These are phyloP conservation scores for Starmerella lactis-condensi DNA, from an alignment of 805 yeast genomes.

Conservation along the genomic window DNA sequence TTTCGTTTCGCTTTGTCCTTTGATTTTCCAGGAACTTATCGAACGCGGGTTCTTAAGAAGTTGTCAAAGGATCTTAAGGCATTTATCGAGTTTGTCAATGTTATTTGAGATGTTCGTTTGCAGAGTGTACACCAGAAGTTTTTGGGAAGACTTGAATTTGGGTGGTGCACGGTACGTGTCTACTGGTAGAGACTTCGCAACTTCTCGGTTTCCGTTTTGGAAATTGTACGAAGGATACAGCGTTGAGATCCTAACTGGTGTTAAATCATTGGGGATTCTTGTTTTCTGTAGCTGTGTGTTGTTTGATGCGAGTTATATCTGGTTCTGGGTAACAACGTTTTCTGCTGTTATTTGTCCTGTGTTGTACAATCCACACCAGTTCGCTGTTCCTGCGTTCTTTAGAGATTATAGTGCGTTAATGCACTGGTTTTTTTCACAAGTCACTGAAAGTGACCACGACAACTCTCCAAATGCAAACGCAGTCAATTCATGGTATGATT, in stretches of 20 bases:
- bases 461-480: conserved; percentile 39
- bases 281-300: conserved; percentile 39
- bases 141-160: conserved; percentile 45
- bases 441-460: too few relatives aligned
- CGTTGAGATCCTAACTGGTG: conserved; percentile 36
- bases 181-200: conserved; percentile 71
- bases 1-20: conserved; percentile 54
- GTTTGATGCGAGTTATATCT: conserved; percentile 69
- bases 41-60: conserved; percentile 65
- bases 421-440: conserved; percentile 45
- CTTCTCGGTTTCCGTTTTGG: conserved; percentile 49
- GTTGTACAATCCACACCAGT: conserved; percentile 85
- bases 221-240: conserved; percentile 51
- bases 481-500: conserved; percentile 48
- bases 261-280: conserved; percentile 32
- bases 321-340: conserved; percentile 86
- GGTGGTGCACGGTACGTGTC: conserved; percentile 75
- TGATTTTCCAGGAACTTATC: conserved; percentile 56
- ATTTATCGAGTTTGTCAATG: conserved; percentile 54
- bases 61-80: conserved; percentile 41
- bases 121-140: conserved; percentile 53
- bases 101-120: conserved; percentile 66
- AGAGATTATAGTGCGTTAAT: conserved; percentile 73
- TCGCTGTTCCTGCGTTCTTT: conserved; percentile 73
- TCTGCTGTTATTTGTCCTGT: conserved; percentile 75